Evolutionary conservation across 768 basidiomycete species (phyloP).

Genomic region (Xerocomus brunneocitrinus): DNA sequence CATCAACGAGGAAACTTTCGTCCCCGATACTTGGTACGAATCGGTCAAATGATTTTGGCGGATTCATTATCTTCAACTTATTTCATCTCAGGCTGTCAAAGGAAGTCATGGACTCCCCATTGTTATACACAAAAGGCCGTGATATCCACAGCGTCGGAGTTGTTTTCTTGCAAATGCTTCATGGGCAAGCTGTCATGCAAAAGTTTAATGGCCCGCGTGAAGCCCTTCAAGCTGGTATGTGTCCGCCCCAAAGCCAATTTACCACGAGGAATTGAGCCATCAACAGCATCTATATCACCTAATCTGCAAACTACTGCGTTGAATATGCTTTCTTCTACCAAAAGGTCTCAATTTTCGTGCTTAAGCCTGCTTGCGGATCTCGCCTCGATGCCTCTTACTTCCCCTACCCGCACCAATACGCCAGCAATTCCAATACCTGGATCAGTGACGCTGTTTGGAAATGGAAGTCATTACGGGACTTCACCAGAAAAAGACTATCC

Average conservation of each 20-base stretch:
- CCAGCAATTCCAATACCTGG: slow-evolving; percentile 21
- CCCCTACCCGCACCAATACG: slow-evolving; percentile 11
- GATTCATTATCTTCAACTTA: not conserved
- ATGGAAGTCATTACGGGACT: slow-evolving; percentile 31
- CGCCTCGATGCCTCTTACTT: slow-evolving; percentile 37
- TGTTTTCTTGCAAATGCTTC: slow-evolving; percentile 78
- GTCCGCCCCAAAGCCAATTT: not conserved
- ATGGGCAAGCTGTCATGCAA: slow-evolving; percentile 65
- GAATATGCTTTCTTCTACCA: slow-evolving; percentile 56
- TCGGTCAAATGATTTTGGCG: not conserved
- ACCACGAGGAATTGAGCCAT: not conserved
- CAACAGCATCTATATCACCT: slow-evolving; percentile 51
- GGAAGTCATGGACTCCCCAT: slow-evolving; percentile 73
- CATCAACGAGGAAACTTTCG: slow-evolving; percentile 15
- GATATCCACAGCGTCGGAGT: slow-evolving; percentile 84
- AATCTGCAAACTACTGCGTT: slow-evolving; percentile 47
- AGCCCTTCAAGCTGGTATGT: slow-evolving; percentile 53
- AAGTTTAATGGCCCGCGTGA: slow-evolving; percentile 51
- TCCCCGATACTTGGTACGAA: slow-evolving; percentile 30
- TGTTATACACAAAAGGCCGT: slow-evolving; percentile 70
- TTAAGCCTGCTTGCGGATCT: slow-evolving; percentile 55
- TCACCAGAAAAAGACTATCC: slow-evolving; percentile 72
- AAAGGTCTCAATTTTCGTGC: slow-evolving; percentile 56
- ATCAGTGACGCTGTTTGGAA: slow-evolving; percentile 49
- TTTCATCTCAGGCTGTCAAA: slow-evolving; percentile 55